Base-by-base conservation (phyloP, 2,329 filamentous ascomycete species). In the Sporothrix mexicana region DNA sequence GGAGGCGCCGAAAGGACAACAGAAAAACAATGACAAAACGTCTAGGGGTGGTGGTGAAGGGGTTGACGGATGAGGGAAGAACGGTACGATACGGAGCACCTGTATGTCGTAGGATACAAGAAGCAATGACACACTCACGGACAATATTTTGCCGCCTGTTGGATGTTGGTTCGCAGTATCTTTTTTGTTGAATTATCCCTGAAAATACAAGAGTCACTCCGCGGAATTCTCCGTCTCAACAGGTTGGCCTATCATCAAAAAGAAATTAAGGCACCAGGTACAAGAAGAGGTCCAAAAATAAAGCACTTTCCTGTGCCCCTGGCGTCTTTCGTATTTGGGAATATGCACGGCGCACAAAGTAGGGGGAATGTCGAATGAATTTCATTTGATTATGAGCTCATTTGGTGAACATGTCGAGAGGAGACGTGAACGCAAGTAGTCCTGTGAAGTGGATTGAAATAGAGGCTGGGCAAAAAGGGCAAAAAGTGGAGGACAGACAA, bases 171-270 rank as follows among this genome's bases (percentile, higher is more conserved):
- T 36, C 25, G 55, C 36, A 17, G 25, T 17, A 36, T 36, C 30
- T 36, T 36, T 36, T 36, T 36, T 36, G 30, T 36, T 36, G 30
- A 36, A 36, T 6, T 36, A 7, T 36, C 5, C 7, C 30, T n/a
- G 7, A 36, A 36, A 7, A 36, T 36, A 15, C 25, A 20, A 55
- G 20, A 55, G 20, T 4, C 20, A 55, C 8, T 25, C 41, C 17
- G 41, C 61, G 61, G 61, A 47, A 66, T 43, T 66, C 61, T 66
- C 61, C 61, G 61, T 66, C 6, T 15, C 61, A 25, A 9, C 36
- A 9, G 13, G 9, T 1, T 12, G 4, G 25, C 23, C 41, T 17
- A 66, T 47, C 20, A 2, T 45, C 20, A 7, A 17, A 5, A 20
- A 9, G 12, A 8, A 43, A 17, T 12, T 15, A 25, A 5, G 10